A percentile compares a stretch with the other conserved stretches of the same genome.
Conservation (phyloP, 75 land plant species). For the Adiantum capillusveneris region DNA sequence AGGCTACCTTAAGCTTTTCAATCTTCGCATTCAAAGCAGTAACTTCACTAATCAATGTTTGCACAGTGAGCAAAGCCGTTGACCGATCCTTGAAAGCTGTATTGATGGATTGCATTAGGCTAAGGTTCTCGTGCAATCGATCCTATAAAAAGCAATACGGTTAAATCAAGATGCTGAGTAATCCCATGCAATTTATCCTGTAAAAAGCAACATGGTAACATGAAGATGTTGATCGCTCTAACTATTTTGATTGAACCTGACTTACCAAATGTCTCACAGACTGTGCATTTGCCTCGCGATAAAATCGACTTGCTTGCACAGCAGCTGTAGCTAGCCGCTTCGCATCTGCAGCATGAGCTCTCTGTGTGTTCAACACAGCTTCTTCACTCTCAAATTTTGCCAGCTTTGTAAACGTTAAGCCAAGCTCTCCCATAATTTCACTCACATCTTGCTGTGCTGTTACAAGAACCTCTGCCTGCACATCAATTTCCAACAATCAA, state of each 20-base stretch:
- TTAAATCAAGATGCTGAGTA: background rate
- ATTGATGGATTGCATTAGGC: slow-evolving; percentile 67
- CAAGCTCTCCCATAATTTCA: slow-evolving; percentile 88
- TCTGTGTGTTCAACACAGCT: slow-evolving; percentile 49
- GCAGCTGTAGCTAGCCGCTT: slow-evolving; percentile 79
- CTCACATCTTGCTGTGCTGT: slow-evolving; percentile 92
- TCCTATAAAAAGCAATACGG: slow-evolving; percentile 46
- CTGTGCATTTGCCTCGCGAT: slow-evolving; percentile 65
- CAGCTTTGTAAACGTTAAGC: slow-evolving; percentile 76
- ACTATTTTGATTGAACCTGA: background rate
- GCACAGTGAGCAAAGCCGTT: slow-evolving; percentile 78
- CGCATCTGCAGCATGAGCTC: slow-evolving; percentile 52
- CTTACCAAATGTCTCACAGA: slow-evolving; percentile 82
- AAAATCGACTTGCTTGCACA: slow-evolving; percentile 82
- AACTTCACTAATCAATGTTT: slow-evolving; percentile 63
- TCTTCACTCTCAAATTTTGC: slow-evolving; percentile 84
- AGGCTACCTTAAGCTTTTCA: slow-evolving; percentile 70
- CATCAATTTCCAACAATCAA: background rate
- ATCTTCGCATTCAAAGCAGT: slow-evolving; percentile 52
- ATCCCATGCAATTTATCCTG: slow-evolving; percentile 85
- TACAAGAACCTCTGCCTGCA: slow-evolving; percentile 83
- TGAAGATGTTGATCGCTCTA: background rate
- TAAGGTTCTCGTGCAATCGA: slow-evolving; percentile 76
- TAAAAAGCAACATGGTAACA: slow-evolving; percentile 8
- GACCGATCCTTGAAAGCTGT: slow-evolving; percentile 73